Evolutionary conservation across 345 rosid genomes (phyloP).

Genomic region (Salix udensis): DNA sequence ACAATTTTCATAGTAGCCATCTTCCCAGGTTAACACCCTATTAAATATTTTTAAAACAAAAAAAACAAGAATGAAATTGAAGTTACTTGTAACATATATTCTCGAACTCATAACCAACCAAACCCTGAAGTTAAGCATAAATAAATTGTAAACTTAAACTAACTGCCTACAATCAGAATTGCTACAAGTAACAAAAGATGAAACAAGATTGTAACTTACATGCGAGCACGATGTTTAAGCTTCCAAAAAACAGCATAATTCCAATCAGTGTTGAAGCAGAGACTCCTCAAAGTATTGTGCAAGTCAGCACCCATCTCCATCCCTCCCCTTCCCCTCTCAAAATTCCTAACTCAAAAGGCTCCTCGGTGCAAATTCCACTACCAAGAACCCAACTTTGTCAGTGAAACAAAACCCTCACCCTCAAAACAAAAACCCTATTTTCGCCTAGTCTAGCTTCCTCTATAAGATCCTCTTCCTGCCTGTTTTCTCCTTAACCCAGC

Average conservation of each 20-base stretch:
- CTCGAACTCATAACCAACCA: neutral
- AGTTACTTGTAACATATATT: neutral
- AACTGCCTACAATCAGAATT: neutral
- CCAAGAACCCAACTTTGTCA: slow-evolving; percentile 13
- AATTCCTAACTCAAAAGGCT: slow-evolving; percentile 10
- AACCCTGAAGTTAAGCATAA: neutral
- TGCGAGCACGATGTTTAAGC: slow-evolving; percentile 67
- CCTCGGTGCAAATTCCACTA: neutral
- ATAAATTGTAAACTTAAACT: neutral
- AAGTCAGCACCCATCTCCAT: slow-evolving; percentile 50
- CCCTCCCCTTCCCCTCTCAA: slow-evolving; percentile 4
- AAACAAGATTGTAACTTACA: slow-evolving; percentile 38
- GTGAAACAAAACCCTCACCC: slow-evolving; percentile 13
- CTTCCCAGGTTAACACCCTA: slow-evolving; percentile 91
- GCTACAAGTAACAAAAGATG: neutral
- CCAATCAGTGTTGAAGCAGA: slow-evolving; percentile 78
- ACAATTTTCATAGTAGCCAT: slow-evolving; percentile 62
- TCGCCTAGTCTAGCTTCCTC: slow-evolving; percentile 72
- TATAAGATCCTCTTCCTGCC: slow-evolving; percentile 94
- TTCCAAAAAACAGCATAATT: slow-evolving; percentile 88
- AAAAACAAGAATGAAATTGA: neutral
- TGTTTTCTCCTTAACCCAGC: slow-evolving; percentile 86
- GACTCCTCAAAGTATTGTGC: slow-evolving; percentile 56
- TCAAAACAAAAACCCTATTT: slow-evolving; percentile 4
- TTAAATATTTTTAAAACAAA: neutral